Conservation (phyloP, 257 asterid genomes). For the Buddleja alternifolia region DNA sequence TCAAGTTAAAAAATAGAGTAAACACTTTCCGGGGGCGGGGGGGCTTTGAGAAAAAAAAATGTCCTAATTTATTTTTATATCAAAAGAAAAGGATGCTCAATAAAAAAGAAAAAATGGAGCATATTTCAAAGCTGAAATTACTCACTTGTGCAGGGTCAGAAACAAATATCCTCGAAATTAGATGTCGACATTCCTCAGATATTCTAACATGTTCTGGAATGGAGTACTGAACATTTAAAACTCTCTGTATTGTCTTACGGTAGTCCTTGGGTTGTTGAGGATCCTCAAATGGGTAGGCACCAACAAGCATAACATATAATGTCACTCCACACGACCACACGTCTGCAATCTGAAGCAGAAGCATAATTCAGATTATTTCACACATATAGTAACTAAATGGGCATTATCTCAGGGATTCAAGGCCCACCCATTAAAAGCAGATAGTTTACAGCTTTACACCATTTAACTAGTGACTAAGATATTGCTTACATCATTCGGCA, state of each 20-base stretch:
- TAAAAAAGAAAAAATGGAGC: background rate
- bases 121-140: slow-evolving; percentile 17
- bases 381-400: too few species aligned
- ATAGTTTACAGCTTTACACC: too few species aligned
- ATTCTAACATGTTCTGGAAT: slow-evolving; percentile 63
- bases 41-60: background rate
- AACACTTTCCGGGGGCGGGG: too few species aligned
- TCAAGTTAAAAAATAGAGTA: too few species aligned
- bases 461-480: too few species aligned
- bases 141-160: slow-evolving; percentile 75
- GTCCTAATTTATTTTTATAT: background rate
- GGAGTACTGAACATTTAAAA: slow-evolving; percentile 65
- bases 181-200: slow-evolving; percentile 69
- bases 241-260: slow-evolving; percentile 77
- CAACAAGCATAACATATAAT: slow-evolving; percentile 78
- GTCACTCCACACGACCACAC: slow-evolving; percentile 95
- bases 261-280: slow-evolving; percentile 78
- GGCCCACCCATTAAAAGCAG: too few species aligned
- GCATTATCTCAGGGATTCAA: too few species aligned
- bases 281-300: slow-evolving; percentile 86
- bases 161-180: slow-evolving; percentile 77
- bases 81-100: background rate
- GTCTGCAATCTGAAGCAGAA: slow-evolving; percentile 72
- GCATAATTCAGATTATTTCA: slow-evolving; percentile 7
- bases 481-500: too few species aligned